Conservation (phyloP, 2,329 filamentous ascomycete species). For the Falciphora oryzae region DNA sequence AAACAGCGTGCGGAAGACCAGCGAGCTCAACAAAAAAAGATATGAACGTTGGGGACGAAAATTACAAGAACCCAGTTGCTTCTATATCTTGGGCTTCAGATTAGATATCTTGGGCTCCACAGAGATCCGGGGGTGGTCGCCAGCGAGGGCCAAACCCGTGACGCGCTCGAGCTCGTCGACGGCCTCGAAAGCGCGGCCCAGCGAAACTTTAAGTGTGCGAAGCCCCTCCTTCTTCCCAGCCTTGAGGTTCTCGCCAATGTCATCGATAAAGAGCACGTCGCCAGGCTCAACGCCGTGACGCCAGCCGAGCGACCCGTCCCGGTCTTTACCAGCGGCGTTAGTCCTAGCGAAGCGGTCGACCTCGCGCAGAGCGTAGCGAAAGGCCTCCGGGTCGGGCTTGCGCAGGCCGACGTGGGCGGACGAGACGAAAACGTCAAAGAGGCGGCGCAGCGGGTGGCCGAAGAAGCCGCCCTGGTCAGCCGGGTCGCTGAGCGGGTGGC, state of each 20-base stretch:
- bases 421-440: slow-evolving; percentile 85
- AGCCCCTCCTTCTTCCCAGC: slow-evolving; percentile 69
- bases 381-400: slow-evolving; percentile 82
- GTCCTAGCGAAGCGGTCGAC: slow-evolving; percentile 57
- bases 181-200: slow-evolving; percentile 74
- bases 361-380: slow-evolving; percentile 63
- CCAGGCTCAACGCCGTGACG: slow-evolving; percentile 47
- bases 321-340: slow-evolving; percentile 33
- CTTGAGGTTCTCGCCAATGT: slow-evolving; percentile 91
- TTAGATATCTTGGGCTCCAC: slow-evolving; percentile 30
- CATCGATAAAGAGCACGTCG: slow-evolving; percentile 84
- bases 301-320: slow-evolving; percentile 38
- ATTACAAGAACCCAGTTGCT: not conserved
- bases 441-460: slow-evolving; percentile 50
- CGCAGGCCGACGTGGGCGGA: slow-evolving; percentile 81
- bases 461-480: slow-evolving; percentile 23
- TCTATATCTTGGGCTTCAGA: slow-evolving; percentile 40
- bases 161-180: slow-evolving; percentile 73
- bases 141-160: slow-evolving; percentile 61
- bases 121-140: slow-evolving; percentile 45
- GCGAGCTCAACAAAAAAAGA: not conserved
- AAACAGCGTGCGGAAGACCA: not conserved
- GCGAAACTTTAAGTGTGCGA: slow-evolving; percentile 73
- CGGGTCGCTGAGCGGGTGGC: slow-evolving; percentile 55
- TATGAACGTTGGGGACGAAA: not conserved